Conservation (phyloP, 2,329 filamentous ascomycete genomes). For the Neocucurbitaria cava region DNA sequence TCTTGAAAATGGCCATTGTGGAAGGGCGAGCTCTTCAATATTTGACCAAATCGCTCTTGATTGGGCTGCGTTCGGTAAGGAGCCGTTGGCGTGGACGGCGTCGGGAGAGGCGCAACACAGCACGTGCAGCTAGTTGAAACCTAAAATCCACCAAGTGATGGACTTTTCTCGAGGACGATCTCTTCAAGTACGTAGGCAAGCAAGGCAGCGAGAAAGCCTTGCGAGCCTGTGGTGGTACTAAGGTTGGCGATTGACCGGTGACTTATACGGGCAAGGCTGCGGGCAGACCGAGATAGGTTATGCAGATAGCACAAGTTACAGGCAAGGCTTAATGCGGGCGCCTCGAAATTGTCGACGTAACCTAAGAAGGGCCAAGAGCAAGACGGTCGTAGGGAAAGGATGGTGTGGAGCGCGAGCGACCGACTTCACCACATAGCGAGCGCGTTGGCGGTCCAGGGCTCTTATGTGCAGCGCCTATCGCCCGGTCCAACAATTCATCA, state of each 20-base stretch:
- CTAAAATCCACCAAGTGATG: neutral
- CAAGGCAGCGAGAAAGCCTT: conserved; percentile 28
- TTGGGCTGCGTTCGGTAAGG: neutral
- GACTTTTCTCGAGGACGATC: conserved; percentile 5
- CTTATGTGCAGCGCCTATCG: conserved; percentile 29
- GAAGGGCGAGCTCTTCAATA: neutral
- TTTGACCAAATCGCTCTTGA: conserved; percentile 6
- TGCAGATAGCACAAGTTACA: conserved; percentile 26
- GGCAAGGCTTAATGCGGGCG: conserved; percentile 19
- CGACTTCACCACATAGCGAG: conserved; percentile 10
- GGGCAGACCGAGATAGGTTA: conserved; percentile 11
- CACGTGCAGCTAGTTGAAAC: conserved; percentile 3
- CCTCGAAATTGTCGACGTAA: conserved; percentile 21
- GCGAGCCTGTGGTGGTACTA: conserved; percentile 5
- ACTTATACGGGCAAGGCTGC: conserved; percentile 24
- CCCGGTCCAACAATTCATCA: conserved; percentile 22
- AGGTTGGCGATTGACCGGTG: conserved; percentile 23
- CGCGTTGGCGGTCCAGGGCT: conserved; percentile 13
- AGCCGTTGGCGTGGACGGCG: conserved; percentile 14
- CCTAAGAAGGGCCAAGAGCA: conserved; percentile 31
- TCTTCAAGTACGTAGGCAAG: conserved; percentile 18
- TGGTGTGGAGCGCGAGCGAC: conserved; percentile 16
- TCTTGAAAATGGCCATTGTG: conserved; percentile 39
- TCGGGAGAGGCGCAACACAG: conserved; percentile 9
- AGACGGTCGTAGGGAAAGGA: conserved; percentile 16